Evolutionary conservation across 495 filamentous ascomycete species (phyloP).

Genomic region (Talaromyces ruber): DNA sequence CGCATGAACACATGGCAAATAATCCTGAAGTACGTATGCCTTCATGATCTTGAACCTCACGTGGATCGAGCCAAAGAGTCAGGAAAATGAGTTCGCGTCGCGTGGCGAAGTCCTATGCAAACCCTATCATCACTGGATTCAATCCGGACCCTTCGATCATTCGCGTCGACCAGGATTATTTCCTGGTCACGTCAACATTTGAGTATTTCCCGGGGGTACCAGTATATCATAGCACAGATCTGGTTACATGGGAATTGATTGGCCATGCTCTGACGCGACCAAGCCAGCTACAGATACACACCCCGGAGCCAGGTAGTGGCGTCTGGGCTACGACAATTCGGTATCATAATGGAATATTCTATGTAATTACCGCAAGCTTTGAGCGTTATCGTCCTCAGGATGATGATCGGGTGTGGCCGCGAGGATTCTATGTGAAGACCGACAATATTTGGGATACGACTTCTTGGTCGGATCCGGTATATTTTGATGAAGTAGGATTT

Average conservation of each 20-base stretch:
- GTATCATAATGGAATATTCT: conserved; percentile 27
- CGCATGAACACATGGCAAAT: neutral
- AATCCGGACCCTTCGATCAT: conserved; percentile 35
- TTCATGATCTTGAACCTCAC: neutral
- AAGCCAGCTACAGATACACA: conserved; percentile 54
- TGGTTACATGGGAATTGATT: conserved; percentile 38
- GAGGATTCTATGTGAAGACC: conserved; percentile 39
- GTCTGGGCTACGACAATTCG: conserved; percentile 38
- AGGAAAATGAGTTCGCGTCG: neutral
- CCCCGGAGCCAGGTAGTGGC: conserved; percentile 38
- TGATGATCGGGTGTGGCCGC: conserved; percentile 35
- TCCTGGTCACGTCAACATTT: conserved; percentile 37
- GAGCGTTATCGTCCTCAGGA: conserved; percentile 32
- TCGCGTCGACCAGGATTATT: conserved; percentile 29
- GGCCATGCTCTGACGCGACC: conserved; percentile 50
- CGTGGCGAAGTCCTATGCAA: conserved; percentile 9
- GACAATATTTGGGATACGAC: conserved; percentile 36
- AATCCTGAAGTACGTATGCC: neutral
- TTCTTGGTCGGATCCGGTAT: conserved; percentile 40
- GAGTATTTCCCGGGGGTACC: conserved; percentile 40
- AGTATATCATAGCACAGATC: conserved; percentile 38
- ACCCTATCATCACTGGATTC: conserved; percentile 32
- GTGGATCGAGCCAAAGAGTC: neutral
- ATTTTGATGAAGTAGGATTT: conserved; percentile 39
- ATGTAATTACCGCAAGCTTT: conserved; percentile 33